A percentile compares a stretch with the other conserved stretches of the same genome.
Conservation (phyloP, 768 basidiomycete species). For the Galerina sulciceps region DNA sequence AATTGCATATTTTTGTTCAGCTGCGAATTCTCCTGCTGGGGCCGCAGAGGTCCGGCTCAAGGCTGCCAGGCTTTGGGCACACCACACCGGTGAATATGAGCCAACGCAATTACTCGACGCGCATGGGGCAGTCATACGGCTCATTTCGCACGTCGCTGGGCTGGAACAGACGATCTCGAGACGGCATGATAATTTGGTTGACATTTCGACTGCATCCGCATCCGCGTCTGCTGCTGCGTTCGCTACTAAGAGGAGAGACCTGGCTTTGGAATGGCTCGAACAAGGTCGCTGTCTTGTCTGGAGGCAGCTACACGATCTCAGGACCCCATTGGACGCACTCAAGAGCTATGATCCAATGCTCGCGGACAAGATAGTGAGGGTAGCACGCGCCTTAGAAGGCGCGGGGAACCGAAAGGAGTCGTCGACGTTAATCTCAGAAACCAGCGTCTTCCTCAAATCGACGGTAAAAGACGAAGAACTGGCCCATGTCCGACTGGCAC, state of each 20-base stretch:
- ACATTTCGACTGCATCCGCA: not conserved
- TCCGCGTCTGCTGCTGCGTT: not conserved
- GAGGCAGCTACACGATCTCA: conserved; percentile 23
- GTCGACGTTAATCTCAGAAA: not conserved
- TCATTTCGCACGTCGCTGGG: not conserved
- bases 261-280: conserved; percentile 27
- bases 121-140: not conserved
- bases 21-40: not conserved
- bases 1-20: not conserved
- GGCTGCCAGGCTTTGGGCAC: not conserved
- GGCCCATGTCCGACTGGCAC: not conserved
- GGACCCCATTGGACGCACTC: conserved; percentile 23
- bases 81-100: not conserved
- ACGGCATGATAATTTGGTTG: not conserved
- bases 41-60: not conserved
- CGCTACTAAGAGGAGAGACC: not conserved
- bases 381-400: not conserved
- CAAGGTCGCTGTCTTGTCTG: conserved; percentile 29
- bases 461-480: not conserved
- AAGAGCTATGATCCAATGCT: not conserved
- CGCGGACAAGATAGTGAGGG: not conserved
- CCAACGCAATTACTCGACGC: not conserved
- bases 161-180: not conserved
- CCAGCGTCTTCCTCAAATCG: not conserved
- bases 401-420: not conserved